Conservation (phyloP, 2,329 filamentous ascomycete genomes). For the Penicillium oxalicum region DNA sequence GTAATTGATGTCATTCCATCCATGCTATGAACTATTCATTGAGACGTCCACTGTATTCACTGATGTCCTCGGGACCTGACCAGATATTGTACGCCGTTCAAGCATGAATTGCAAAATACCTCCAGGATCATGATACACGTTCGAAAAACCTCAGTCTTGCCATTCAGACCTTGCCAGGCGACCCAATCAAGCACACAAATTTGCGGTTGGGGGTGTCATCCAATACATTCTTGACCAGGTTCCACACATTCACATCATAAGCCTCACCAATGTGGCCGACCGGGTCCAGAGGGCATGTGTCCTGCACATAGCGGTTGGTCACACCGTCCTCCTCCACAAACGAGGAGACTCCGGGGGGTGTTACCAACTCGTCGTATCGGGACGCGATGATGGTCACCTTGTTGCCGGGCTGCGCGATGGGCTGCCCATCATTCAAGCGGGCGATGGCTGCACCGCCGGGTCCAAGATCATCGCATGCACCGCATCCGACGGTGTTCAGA, state of each 20-base stretch:
- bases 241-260: conserved; percentile 37
- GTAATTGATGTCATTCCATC: no score
- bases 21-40: no score
- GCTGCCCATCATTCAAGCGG: conserved; percentile 28
- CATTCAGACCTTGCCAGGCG: conserved; percentile 21
- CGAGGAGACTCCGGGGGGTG: conserved; percentile 23
- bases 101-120: no score
- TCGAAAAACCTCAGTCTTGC: no score
- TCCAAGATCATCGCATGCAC: conserved; percentile 30
- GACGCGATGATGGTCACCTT: conserved; percentile 32
- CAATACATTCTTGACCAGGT: conserved; percentile 34
- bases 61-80: no score
- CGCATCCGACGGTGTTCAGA: conserved; percentile 26
- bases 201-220: conserved; percentile 22
- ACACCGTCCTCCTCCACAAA: conserved; percentile 31
- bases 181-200: conserved; percentile 27
- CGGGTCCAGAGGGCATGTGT: conserved; percentile 27
- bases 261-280: conserved; percentile 36
- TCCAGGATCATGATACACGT: no score
- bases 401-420: conserved; percentile 33
- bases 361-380: conserved; percentile 31
- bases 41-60: no score
- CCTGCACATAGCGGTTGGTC: conserved; percentile 29
- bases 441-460: conserved; percentile 25
- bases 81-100: no score